Evolutionary conservation across 176 grass and related monocot species (phyloP), one percentile per base, ranked within the genome.

Genomic region (Oryza brachyantha): DNA sequence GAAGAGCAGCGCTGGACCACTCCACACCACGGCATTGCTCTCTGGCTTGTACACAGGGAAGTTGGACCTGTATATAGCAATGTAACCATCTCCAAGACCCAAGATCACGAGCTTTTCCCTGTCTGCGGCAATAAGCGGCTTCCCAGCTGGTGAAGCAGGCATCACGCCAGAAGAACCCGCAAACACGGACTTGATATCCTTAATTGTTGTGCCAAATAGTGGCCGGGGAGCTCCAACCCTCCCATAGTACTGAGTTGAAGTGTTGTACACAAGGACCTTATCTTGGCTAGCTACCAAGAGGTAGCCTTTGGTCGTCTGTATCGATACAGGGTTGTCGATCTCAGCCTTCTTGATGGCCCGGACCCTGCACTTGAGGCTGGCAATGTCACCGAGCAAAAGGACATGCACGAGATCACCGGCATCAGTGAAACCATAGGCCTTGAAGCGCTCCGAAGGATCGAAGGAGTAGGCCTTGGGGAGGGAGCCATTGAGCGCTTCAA

Each of bases 21-120:
- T 94, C 95, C 95, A 98, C 32, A 98, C 80, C 29, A 93, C 95
- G 12, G 91, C 92, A 89, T 90, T 94, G 87, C 73, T 93, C 73
- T 94, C 95, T 3, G 88, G 74, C 64, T 75, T 91, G 82, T 92
- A 90, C 32, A 86, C 75, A 0, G 90, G 95, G 77, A 98, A 94
- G 60, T 98, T 94, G 16, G 92, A 92, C 24, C 80, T 76, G 29
- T 98, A 98, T 14, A 94, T 86, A 13, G 79, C 92, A 34, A 98
- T 72, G 52, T 98, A 86, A 9, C 87, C 91, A 69, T 92, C 89
- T 13, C 89, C 85, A 7, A 98, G 90, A 58, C 95, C 95, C 82
- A 98, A 82, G 73, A 98, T 85, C n/a, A 98, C 85, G 60, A 98
- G 90, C 65, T 98, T 98, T 79, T 88, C 90, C 17, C 85, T 38